phyloP scores from a whole-genome alignment of 352 stramenopile genomes.

The Albugo laibachii region DNA sequence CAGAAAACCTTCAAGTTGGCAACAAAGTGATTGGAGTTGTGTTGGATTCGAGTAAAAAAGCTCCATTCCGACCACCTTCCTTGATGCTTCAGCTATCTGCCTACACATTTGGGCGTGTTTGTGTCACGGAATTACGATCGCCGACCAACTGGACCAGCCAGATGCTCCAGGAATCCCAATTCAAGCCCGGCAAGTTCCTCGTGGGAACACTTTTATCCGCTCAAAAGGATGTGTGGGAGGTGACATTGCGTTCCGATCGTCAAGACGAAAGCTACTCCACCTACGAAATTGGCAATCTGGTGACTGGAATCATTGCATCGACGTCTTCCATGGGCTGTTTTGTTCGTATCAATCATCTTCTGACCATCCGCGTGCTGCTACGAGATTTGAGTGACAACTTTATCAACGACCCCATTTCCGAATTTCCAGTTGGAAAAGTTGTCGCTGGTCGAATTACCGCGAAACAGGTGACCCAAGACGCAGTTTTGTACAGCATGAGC shows the following conservation, averaged over 20 bases:
- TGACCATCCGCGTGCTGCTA: conserved; percentile 81
- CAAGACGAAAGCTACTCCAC: conserved; percentile 21
- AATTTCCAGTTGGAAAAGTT: conserved; percentile 85
- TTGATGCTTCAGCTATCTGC: conserved; percentile 72
- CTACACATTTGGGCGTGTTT: conserved; percentile 60
- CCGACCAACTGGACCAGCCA: conserved; percentile 34
- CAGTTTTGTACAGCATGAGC: conserved; percentile 68
- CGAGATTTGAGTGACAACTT: conserved; percentile 92
- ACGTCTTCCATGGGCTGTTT: conserved; percentile 89
- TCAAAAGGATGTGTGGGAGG: conserved; percentile 20
- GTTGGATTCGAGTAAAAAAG: too few relatives aligned
- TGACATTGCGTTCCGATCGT: conserved; percentile 52
- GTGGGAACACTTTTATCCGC: conserved; percentile 43
- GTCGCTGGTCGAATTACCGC: conserved; percentile 88
- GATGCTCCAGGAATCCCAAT: conserved; percentile 46
- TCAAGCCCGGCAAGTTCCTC: conserved; percentile 43
- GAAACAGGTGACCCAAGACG: conserved; percentile 21
- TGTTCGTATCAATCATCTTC: conserved; percentile 74
- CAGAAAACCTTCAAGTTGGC: conserved; percentile 17
- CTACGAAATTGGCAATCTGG: conserved; percentile 68
- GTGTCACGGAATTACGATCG: conserved; percentile 52
- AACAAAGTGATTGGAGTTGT: conserved; percentile 18
- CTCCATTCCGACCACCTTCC: conserved; percentile 35
- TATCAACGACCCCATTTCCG: conserved; percentile 73
- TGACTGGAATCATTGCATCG: conserved; percentile 81